Evolutionary conservation across 306 rosid species (phyloP).

Genomic region (Cajanus cajan): DNA sequence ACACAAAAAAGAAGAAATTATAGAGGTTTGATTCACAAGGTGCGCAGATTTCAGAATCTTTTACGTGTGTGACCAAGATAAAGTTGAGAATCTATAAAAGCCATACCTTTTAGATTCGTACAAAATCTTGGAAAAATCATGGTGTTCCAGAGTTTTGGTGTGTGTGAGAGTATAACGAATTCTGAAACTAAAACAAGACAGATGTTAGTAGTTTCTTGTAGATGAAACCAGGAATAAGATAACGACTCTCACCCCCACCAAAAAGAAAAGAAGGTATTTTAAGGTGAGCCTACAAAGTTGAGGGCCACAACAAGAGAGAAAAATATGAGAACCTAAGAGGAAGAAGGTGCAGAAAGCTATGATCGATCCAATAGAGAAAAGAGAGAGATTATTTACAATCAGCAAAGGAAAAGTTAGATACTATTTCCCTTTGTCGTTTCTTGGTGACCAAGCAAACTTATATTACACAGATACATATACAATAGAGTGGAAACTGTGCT

Average conservation of each 20-base stretch:
- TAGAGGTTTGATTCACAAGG: conserved; percentile 46
- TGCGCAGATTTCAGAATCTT: conserved; percentile 52
- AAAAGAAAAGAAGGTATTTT: neutral
- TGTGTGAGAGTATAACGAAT: conserved; percentile 13
- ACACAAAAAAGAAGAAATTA: conserved; percentile 10
- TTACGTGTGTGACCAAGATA: conserved; percentile 59
- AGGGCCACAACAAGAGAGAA: conserved; percentile 12
- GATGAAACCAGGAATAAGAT: conserved; percentile 10
- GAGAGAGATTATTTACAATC: conserved; percentile 31
- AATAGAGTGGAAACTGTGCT: conserved; percentile 5
- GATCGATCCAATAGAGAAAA: conserved; percentile 38
- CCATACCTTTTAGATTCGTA: conserved; percentile 73
- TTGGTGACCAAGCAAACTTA: conserved; percentile 52
- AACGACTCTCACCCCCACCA: neutral
- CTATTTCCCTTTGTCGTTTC: conserved; percentile 51
- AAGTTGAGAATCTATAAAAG: conserved; percentile 62
- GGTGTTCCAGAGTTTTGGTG: conserved; percentile 21
- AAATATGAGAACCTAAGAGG: conserved; percentile 27
- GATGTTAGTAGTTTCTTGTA: neutral
- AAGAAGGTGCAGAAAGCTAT: conserved; percentile 36
- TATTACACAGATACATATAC: conserved; percentile 7
- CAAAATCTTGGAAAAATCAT: conserved; percentile 57
- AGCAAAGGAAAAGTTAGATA: conserved; percentile 42
- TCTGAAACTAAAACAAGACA: conserved; percentile 9
- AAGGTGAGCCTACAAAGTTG: conserved; percentile 20